Percentiles rank a stretch among this genome's conserved stretches.
phyloP scores from a whole-genome alignment of 768 basidiomycete species.

The Panus rudis region DNA sequence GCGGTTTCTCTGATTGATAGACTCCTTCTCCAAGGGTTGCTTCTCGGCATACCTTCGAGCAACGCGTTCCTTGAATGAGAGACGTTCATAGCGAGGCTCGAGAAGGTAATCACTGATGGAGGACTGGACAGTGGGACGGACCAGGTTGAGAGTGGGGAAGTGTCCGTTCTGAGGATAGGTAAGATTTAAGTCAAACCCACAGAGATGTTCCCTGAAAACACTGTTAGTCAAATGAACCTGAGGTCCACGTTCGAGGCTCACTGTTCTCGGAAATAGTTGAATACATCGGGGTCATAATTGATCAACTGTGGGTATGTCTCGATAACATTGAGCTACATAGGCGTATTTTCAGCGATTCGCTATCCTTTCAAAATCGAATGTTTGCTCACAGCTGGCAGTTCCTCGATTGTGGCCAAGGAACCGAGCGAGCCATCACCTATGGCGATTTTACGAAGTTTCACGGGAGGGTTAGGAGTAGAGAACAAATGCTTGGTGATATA shows the following conservation, averaged over 20 bases:
- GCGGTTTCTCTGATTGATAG: conserved; percentile 14
- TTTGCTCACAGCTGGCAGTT: conserved; percentile 42
- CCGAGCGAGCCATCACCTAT: conserved; percentile 61
- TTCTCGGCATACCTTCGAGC: background rate
- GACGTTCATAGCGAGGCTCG: conserved; percentile 2
- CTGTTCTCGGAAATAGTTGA: conserved; percentile 62
- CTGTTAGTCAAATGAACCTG: background rate
- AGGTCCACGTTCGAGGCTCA: conserved; percentile 24
- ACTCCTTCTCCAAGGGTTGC: conserved; percentile 1
- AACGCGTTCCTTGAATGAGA: conserved; percentile 6
- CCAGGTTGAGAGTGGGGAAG: conserved; percentile 32
- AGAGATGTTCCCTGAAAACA: conserved; percentile 44
- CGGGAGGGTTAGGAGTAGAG: conserved; percentile 47
- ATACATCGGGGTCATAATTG: conserved; percentile 58
- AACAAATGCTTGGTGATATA: conserved; percentile 67
- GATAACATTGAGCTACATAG: conserved; percentile 42
- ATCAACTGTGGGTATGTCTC: conserved; percentile 72
- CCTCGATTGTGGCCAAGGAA: conserved; percentile 37
- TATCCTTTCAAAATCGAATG: background rate
- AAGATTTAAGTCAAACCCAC: conserved; percentile 57
- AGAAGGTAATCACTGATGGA: background rate
- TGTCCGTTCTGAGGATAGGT: conserved; percentile 56
- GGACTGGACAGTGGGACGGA: conserved; percentile 3
- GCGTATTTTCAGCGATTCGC: background rate
- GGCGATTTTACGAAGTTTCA: conserved; percentile 54